Evolutionary conservation across 2,329 filamentous ascomycete species (phyloP), one percentile per base, ranked within the genome.

Genomic region (Colletotrichum tabaci): DNA sequence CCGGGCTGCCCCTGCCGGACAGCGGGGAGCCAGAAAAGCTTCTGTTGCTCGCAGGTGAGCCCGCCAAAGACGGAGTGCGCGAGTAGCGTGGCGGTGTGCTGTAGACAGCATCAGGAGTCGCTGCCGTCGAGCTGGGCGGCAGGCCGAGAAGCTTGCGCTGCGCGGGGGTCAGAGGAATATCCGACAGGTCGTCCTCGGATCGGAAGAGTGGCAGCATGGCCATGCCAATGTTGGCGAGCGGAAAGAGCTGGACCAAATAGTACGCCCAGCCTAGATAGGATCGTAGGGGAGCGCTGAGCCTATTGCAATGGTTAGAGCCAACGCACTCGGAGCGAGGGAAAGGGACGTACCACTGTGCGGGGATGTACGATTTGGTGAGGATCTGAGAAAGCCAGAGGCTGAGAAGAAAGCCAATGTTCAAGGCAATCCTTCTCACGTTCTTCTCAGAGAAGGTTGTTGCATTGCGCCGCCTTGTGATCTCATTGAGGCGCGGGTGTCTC

Each of bases 111-210:
- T 89, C 87, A 2, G 94, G 92, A 0, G 92, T 93, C 0, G 92
- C 88, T 3, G 89, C 85, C 2, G 84, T 82, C 3, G 87, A 86
- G 70, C 87, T 89, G 3, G 94, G 92, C 49, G 92, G 89, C 4
- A 99, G 89, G 58, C 95, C 95, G 62, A 99, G 90, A 16, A 98
- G 88, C 74, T 91, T 88, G 73, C 96, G 93, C 84, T 98, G 96
- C 15, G 91, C 91, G n/a, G 94, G 92, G 0, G 96, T 98, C 75
- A 99, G 88, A 73, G 96, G 91, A 61, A 99, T 97, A 80, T 99
- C 96, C 81, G 91, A 86, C 74, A 98, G 88, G 74, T 95, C 89
- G 81, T 98, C 96, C 75, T 87, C 87, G 53, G 88, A 87, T 74
- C 91, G 89, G 77, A 94, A 82, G 15, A 98, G 87, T 2, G 96